phyloP scores from a whole-genome alignment of 768 basidiomycete species.

The Leccinum incarnatum region DNA sequence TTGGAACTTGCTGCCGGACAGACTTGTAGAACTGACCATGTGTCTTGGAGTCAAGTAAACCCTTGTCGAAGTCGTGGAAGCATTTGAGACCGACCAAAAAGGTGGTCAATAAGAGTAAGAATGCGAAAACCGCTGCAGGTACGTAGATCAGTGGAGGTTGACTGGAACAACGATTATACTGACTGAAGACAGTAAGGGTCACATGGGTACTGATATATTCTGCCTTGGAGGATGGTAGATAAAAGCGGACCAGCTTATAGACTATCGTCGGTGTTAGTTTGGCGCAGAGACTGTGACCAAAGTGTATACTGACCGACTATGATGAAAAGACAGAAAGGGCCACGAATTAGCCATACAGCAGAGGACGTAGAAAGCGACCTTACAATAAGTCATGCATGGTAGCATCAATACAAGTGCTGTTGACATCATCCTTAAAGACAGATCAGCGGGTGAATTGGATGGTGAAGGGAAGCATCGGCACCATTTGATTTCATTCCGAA shows the following conservation, averaged over 20 bases:
- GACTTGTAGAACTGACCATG: slow-evolving; percentile 57
- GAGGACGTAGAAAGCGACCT: slow-evolving; percentile 28
- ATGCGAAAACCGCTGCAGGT: slow-evolving; percentile 66
- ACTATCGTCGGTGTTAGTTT: slow-evolving; percentile 40
- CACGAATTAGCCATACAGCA: slow-evolving; percentile 3
- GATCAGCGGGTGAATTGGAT: slow-evolving; percentile 2
- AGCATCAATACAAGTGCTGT: slow-evolving; percentile 73
- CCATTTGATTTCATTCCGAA: slow-evolving; percentile 82
- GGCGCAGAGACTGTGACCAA: not conserved
- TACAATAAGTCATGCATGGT: slow-evolving; percentile 75
- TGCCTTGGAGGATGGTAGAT: slow-evolving; percentile 50
- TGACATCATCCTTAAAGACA: slow-evolving; percentile 55
- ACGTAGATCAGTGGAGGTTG: not conserved
- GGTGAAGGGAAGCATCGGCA: slow-evolving; percentile 29
- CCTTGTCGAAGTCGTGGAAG: slow-evolving; percentile 79
- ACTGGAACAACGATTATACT: slow-evolving; percentile 20
- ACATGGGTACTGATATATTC: slow-evolving; percentile 72
- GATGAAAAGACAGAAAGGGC: not conserved
- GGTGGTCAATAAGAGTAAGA: slow-evolving; percentile 67
- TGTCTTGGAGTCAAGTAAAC: slow-evolving; percentile 67
- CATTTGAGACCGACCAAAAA: slow-evolving; percentile 77
- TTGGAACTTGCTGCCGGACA: slow-evolving; percentile 26
- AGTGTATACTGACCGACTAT: slow-evolving; percentile 29
- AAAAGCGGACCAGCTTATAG: slow-evolving; percentile 85
- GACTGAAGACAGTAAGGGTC: slow-evolving; percentile 81